phyloP scores from a whole-genome alignment of 2,329 filamentous ascomycete species.

The Domatiomyces globalis region DNA sequence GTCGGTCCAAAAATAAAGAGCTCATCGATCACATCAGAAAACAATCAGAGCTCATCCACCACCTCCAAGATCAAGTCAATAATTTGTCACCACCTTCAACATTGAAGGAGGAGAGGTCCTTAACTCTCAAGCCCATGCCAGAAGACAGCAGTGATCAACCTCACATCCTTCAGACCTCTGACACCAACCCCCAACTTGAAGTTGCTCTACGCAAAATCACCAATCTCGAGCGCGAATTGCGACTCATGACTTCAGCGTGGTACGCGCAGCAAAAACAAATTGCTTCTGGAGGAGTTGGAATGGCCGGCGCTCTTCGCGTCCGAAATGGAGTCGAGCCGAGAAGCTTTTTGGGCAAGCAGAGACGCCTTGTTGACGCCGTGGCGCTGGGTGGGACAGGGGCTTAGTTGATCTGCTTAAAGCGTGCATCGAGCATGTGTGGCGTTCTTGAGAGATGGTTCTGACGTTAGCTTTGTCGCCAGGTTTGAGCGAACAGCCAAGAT shows the following conservation, averaged over 20 bases:
- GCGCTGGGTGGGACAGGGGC: conserved; percentile 6
- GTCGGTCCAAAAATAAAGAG: conserved; percentile 11
- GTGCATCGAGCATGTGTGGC: neutral
- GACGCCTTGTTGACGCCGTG: conserved; percentile 27
- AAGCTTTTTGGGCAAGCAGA: conserved; percentile 33
- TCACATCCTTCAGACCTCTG: neutral
- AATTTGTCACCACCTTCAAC: neutral
- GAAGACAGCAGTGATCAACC: neutral
- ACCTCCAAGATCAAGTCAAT: conserved; percentile 6
- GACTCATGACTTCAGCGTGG: conserved; percentile 34
- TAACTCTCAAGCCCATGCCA: conserved; percentile 9
- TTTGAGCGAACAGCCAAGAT: too few relatives aligned
- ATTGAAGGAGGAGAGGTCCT: conserved; percentile 1
- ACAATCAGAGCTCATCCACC: conserved; percentile 11
- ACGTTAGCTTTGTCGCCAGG: too few relatives aligned
- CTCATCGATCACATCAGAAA: conserved; percentile 14
- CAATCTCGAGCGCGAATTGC: conserved; percentile 26
- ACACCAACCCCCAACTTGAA: conserved; percentile 11
- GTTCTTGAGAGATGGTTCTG: too few relatives aligned
- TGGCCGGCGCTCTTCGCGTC: conserved; percentile 5
- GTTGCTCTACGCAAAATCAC: conserved; percentile 10
- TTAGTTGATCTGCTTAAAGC: neutral
- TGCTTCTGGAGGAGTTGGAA: conserved; percentile 22
- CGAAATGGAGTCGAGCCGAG: conserved; percentile 26
- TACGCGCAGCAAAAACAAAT: conserved; percentile 33